Evolutionary conservation across 805 yeast species (phyloP).

Genomic region (Dipodascus geniculatus): DNA sequence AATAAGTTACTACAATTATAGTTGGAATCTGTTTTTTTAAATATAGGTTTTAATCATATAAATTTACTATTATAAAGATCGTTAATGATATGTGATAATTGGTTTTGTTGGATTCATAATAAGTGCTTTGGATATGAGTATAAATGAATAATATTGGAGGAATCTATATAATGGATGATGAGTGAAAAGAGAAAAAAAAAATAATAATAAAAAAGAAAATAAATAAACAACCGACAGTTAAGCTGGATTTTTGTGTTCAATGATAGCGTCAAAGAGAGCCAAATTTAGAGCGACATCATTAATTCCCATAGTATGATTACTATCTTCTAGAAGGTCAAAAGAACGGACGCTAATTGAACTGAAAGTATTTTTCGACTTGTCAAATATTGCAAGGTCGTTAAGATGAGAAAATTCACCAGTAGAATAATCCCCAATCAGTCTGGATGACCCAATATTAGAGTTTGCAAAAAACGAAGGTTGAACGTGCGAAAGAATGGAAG

Average conservation of each 20-base stretch:
- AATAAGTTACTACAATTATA: not conserved
- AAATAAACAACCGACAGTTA: not conserved
- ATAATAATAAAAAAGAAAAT: not conserved
- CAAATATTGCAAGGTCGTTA: constrained; percentile 20
- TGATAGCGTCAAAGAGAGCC: constrained; percentile 40
- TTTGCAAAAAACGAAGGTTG: not conserved
- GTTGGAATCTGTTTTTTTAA: too few relatives aligned
- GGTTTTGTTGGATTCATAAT: too few relatives aligned
- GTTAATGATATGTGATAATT: too few relatives aligned
- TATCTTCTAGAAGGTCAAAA: constrained; percentile 50
- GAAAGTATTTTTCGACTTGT: constrained; percentile 21
- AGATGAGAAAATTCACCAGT: constrained; percentile 3
- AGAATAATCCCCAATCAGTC: not conserved
- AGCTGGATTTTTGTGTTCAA: constrained; percentile 36
- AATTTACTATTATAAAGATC: too few relatives aligned
- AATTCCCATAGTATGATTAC: constrained; percentile 33
- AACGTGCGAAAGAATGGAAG: not conserved
- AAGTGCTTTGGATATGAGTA: constrained; percentile 1
- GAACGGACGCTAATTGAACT: constrained; percentile 33
- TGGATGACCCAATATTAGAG: not conserved
- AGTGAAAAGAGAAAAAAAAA: not conserved
- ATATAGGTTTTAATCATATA: too few relatives aligned
- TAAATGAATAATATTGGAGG: not conserved
- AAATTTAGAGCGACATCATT: constrained; percentile 46
- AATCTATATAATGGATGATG: constrained; percentile 1